Evolutionary conservation across 306 rosid species (phyloP), one percentile per base, ranked within the genome.

Genomic region (Corylus heterophylla): DNA sequence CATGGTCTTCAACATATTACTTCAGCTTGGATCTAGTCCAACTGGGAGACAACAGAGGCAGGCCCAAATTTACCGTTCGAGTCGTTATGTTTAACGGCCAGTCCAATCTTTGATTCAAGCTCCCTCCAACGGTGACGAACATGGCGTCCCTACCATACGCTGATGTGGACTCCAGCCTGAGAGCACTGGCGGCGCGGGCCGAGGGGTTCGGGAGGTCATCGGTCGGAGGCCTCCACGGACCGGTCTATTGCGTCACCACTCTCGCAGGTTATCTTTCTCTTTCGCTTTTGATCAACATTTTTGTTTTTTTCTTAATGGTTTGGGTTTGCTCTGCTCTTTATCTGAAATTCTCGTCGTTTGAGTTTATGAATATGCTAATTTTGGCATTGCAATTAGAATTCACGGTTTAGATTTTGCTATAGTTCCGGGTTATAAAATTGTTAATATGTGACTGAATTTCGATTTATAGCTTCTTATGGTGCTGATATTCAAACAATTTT

Each of bases 131-230:
- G 62, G 51, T 56, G n/a, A 17, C 73, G 78, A 55, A 76, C 1
- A 87, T 88, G 93, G 86, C 74, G 59, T 84, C 86, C 66, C 77
- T 82, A n/a, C 92, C 92, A 7, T 92, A 87, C 81, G 75, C 80
- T 12, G 91, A 89, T 47, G 89, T 83, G 7, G 94, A 92, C 81
- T 88, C 88, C 14, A 78, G 11, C 44, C 54, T 89, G 80, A 75
- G 91, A 74, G 81, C 83, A 20, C 42, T 92, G 79, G 90, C 94
- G 12, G 90, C 87, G 52, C 69, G 76, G 13, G 91, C 92, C 0
- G 92, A 92, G 86, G 91, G 97, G 10, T 92, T 88, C 56, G 91
- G 91, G 31, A 86, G 88, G 74, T 54, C 25, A 56, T 45, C 97
- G 69, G 71, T 88, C 10, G 97, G 97, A 14, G 97, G 92, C 35